Evolutionary conservation across 306 rosid species (phyloP).

Genomic region (Quercus dentata): DNA sequence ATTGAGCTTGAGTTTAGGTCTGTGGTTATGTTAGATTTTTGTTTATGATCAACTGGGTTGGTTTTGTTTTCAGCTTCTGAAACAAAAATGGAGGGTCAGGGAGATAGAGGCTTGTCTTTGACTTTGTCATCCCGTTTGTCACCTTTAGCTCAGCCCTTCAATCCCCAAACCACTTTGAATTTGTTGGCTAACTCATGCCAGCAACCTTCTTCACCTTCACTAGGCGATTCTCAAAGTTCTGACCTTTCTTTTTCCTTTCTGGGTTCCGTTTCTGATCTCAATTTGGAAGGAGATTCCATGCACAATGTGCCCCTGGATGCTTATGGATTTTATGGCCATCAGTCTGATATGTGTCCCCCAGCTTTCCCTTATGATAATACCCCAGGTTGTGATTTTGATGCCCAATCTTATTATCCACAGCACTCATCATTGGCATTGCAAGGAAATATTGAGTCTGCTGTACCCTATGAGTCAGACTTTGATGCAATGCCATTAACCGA

Average conservation of each 20-base stretch:
- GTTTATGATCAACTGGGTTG: background rate
- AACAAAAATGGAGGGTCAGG: constrained; percentile 18
- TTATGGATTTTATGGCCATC: background rate
- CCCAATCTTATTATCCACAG: background rate
- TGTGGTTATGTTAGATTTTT: background rate
- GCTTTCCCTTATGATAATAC: constrained; percentile 5
- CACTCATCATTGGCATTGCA: constrained; percentile 26
- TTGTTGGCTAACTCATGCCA: background rate
- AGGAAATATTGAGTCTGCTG: constrained; percentile 23
- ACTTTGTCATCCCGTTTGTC: constrained; percentile 47
- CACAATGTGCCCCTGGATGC: constrained; percentile 7
- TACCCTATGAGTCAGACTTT: constrained; percentile 9
- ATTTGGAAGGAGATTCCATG: constrained; percentile 12
- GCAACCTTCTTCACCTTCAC: constrained; percentile 5
- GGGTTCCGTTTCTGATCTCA: constrained; percentile 27
- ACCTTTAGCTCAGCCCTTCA: constrained; percentile 57
- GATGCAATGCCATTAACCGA: background rate
- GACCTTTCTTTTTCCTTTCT: constrained; percentile 41
- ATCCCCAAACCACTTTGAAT: constrained; percentile 22
- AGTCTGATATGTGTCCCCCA: background rate
- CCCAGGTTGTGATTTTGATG: constrained; percentile 7
- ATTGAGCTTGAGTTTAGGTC: background rate
- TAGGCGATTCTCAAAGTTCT: constrained; percentile 2
- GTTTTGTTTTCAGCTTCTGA: background rate
- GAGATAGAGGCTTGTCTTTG: constrained; percentile 5